Percentiles rank a stretch among this genome's conserved stretches.
phyloP scores from a whole-genome alignment of 345 rosid genomes.

The Cochlearia excelsa region DNA sequence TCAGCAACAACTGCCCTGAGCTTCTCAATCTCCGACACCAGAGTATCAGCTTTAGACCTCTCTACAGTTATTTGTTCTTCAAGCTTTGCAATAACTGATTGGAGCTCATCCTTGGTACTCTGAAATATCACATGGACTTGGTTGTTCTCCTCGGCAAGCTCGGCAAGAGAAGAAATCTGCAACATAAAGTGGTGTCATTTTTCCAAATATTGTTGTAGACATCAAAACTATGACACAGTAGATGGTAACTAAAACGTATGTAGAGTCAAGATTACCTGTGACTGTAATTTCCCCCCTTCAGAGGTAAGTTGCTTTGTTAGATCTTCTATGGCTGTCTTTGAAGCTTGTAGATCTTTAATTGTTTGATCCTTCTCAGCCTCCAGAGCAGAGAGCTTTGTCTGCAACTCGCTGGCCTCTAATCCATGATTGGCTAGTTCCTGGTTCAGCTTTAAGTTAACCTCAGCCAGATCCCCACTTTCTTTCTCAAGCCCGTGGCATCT shows the following conservation, averaged over 20 bases:
- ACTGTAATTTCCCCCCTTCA: constrained; percentile 64
- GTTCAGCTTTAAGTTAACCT: constrained; percentile 69
- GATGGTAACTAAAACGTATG: constrained; percentile 3
- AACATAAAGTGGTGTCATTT: constrained; percentile 19
- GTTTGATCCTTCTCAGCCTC: constrained; percentile 61
- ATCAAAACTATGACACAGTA: constrained; percentile 7
- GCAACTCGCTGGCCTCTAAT: constrained; percentile 55
- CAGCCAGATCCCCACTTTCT: constrained; percentile 72
- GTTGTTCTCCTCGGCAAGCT: constrained; percentile 68
- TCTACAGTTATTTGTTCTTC: constrained; percentile 55
- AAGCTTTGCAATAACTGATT: constrained; percentile 55
- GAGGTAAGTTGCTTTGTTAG: constrained; percentile 53
- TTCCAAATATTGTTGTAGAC: constrained; percentile 4
- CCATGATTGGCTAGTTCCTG: constrained; percentile 66
- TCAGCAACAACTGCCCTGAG: constrained; percentile 50
- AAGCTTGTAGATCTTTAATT: constrained; percentile 52
- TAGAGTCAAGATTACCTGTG: constrained; percentile 59
- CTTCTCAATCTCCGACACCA: constrained; percentile 51
- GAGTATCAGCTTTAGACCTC: constrained; percentile 46
- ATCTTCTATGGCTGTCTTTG: constrained; percentile 65
- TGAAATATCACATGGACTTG: constrained; percentile 57
- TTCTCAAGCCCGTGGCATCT: constrained; percentile 61
- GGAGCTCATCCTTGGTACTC: constrained; percentile 70
- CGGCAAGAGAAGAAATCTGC: constrained; percentile 70
- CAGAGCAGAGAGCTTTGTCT: constrained; percentile 48